phyloP scores from a whole-genome alignment of 192 early-diverging fungal genomes.

The Rhizoclosmatium sp. region DNA sequence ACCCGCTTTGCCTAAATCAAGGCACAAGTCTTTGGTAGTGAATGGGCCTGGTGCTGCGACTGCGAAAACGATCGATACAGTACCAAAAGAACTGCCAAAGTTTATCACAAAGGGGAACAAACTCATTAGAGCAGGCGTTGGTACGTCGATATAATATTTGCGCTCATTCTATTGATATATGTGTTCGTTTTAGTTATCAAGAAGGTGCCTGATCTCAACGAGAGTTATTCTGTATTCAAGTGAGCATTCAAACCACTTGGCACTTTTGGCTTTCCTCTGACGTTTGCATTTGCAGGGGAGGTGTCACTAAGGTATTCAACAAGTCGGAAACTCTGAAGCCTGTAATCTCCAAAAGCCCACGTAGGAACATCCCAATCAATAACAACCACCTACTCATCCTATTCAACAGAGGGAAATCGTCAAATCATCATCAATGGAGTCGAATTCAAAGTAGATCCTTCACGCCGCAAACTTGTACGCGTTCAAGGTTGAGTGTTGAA shows the following conservation, averaged over 20 bases:
- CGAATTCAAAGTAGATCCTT: slow-evolving; percentile 6
- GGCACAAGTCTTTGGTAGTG: background rate
- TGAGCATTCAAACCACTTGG: background rate
- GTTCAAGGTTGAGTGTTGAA: background rate
- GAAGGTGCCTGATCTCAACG: slow-evolving; percentile 13
- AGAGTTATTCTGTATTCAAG: slow-evolving; percentile 1
- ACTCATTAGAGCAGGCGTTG: slow-evolving; percentile 17
- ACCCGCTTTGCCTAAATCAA: background rate
- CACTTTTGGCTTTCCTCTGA: background rate
- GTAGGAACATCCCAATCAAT: background rate
- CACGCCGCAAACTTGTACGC: slow-evolving; percentile 11
- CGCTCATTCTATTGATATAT: background rate
- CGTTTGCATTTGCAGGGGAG: background rate
- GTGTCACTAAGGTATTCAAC: slow-evolving; percentile 16
- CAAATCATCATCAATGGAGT: slow-evolving; percentile 10
- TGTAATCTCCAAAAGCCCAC: slow-evolving; percentile 9
- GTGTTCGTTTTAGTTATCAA: slow-evolving; percentile 10
- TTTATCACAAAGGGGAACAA: slow-evolving; percentile 27
- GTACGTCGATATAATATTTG: background rate
- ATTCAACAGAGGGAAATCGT: background rate
- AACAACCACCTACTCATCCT: background rate
- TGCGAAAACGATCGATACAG: background rate
- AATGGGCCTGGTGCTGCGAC: background rate
- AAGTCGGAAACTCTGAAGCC: slow-evolving; percentile 6
- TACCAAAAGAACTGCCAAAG: background rate